These are phyloP conservation scores for Setaria viridis DNA, from an alignment of 202 grass and related monocot species.

Conservation along the genomic window DNA sequence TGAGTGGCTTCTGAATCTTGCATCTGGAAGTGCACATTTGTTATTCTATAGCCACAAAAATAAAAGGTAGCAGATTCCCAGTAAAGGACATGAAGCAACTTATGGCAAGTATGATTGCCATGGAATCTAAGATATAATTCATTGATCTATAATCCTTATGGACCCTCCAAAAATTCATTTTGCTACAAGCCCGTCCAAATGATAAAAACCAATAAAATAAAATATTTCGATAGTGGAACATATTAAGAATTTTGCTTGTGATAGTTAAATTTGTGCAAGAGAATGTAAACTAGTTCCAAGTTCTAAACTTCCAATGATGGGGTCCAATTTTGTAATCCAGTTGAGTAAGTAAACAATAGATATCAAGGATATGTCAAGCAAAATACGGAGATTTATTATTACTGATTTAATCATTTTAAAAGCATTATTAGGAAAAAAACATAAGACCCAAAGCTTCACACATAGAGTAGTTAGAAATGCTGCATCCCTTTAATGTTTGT, in stretches of 20 bases:
- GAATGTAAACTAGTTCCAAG: not conserved
- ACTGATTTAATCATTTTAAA: no score
- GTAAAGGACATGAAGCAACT: not conserved
- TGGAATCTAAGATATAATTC: not conserved
- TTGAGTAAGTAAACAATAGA: no score
- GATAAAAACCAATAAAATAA: not conserved
- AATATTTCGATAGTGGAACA: not conserved
- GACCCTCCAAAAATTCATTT: not conserved
- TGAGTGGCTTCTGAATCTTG: slow-evolving; percentile 43
- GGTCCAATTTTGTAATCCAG: no score
- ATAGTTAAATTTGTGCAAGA: not conserved
- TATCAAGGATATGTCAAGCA: no score
- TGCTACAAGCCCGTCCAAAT: not conserved
- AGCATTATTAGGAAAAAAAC: no score
- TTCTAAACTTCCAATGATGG: no score
- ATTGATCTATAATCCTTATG: not conserved
- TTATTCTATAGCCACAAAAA: slow-evolving; percentile 25
- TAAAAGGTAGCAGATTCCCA: not conserved
- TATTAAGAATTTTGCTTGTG: not conserved
- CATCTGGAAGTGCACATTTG: slow-evolving; percentile 44
- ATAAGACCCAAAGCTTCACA: no score
- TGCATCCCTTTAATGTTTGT: no score
- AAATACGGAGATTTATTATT: no score
- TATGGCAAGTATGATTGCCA: not conserved
- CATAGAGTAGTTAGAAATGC: no score